A percentile compares a stretch with the other conserved stretches of the same genome.
Conservation (phyloP, 1,284 basidiomycete species). For the Tilletia indica region DNA sequence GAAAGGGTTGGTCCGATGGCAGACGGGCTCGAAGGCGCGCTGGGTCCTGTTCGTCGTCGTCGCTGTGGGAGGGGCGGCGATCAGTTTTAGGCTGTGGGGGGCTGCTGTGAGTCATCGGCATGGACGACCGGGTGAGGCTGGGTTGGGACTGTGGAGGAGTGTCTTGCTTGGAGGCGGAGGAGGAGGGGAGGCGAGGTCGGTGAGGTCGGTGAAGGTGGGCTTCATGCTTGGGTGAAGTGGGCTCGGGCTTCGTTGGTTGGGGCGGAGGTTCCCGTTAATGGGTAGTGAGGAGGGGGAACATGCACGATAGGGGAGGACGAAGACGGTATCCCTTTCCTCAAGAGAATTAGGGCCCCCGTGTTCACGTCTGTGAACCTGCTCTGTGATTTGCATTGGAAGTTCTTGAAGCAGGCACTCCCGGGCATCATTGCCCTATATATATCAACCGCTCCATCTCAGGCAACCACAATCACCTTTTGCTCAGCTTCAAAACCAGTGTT, state of each 20-base stretch:
- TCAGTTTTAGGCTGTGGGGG: not conserved
- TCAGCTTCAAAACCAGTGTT: too few relatives aligned
- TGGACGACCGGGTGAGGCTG: not conserved
- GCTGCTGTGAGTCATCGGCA: not conserved
- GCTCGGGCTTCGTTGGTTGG: not conserved
- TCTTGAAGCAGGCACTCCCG: too few relatives aligned
- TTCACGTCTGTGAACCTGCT: too few relatives aligned
- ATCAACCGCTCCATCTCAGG: too few relatives aligned
- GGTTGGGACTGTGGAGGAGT: slow-evolving; percentile 7
- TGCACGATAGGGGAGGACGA: too few relatives aligned
- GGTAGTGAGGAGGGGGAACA: not conserved
- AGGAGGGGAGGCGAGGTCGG: not conserved
- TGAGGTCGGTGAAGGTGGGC: not conserved
- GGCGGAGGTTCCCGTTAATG: not conserved
- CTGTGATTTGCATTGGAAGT: too few relatives aligned
- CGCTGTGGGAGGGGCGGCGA: not conserved
- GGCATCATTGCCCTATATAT: too few relatives aligned
- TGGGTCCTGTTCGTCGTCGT: slow-evolving; percentile 10
- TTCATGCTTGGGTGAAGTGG: not conserved
- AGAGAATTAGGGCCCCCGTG: too few relatives aligned
- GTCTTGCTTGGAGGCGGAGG: not conserved
- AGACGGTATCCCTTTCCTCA: too few relatives aligned
- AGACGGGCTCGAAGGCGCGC: not conserved
- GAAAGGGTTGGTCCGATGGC: not conserved
- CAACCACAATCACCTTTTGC: too few relatives aligned